A percentile compares a stretch with the other conserved stretches of the same genome.
Evolutionary conservation across 176 grass and related monocot genomes (phyloP).

Genomic region (Alloteropsis semialata): DNA sequence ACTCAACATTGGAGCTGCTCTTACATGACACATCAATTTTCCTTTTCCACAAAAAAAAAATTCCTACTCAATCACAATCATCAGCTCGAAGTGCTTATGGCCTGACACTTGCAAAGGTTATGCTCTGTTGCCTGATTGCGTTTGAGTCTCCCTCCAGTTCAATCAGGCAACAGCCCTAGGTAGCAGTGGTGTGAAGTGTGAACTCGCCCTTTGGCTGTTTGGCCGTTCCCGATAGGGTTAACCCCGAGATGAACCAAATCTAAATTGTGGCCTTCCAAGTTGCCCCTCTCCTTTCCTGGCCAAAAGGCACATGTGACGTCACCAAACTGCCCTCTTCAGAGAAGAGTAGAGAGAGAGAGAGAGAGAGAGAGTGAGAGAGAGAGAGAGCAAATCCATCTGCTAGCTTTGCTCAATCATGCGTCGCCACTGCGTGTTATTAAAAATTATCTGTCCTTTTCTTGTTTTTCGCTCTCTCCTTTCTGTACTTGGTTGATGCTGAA

Average conservation of each 20-base stretch:
- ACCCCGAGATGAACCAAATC: neutral
- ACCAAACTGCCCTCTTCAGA: too few species aligned
- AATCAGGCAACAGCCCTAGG: neutral
- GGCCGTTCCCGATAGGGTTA: slow-evolving; percentile 2
- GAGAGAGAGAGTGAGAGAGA: too few species aligned
- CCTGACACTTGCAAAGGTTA: neutral
- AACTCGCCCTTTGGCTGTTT: neutral
- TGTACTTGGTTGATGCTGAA: slow-evolving; percentile 15
- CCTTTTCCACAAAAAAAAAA: neutral
- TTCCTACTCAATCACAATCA: neutral
- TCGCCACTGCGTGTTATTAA: neutral
- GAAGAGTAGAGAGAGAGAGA: neutral
- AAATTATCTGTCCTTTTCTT: neutral
- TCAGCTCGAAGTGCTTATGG: neutral
- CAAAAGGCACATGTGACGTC: neutral
- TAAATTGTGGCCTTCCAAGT: slow-evolving; percentile 7
- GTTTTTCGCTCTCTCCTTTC: too few species aligned
- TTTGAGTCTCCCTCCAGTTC: neutral
- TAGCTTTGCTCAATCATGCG: slow-evolving; percentile 20
- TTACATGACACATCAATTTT: neutral
- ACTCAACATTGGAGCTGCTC: too few species aligned
- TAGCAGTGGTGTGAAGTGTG: neutral
- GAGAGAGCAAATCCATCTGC: neutral
- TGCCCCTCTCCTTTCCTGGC: neutral
- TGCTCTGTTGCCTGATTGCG: neutral